Conservation (phyloP, 805 yeast genomes). For the Maudiozyma saulgeensis region DNA sequence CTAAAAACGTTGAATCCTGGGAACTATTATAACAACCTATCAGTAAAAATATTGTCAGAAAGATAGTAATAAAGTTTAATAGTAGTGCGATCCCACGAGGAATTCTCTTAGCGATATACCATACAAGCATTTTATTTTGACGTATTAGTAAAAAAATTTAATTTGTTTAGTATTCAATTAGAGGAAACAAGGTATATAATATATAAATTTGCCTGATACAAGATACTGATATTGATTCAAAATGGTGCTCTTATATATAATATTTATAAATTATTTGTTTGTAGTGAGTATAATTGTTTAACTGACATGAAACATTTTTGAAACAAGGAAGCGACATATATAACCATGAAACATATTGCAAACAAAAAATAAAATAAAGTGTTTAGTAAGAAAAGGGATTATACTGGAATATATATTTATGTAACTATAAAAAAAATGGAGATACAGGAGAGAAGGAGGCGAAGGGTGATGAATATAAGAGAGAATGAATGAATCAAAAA, state of each 20-base stretch:
- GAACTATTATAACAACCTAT: constrained; percentile 43
- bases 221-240: too few species aligned
- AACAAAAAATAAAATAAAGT: not conserved
- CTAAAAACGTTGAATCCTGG: constrained; percentile 42
- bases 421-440: not conserved
- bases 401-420: not conserved
- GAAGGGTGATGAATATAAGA: too few species aligned
- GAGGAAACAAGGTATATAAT: too few species aligned
- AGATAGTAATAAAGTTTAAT: constrained; percentile 38
- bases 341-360: not conserved
- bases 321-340: not conserved
- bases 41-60: constrained; percentile 45
- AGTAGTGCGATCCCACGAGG: constrained; percentile 36
- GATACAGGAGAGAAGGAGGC: too few species aligned
- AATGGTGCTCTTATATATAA: too few species aligned
- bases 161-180: not conserved
- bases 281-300: not conserved
- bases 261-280: too few species aligned
- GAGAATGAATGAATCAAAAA: not conserved
- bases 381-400: not conserved
- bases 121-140: not conserved
- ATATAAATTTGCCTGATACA: too few species aligned
- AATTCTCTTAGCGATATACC: constrained; percentile 14
- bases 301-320: not conserved
- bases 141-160: not conserved